A percentile compares a stretch with the other conserved stretches of the same genome.
Conservation (phyloP, 192 early-diverging fungal genomes). For the Diversispora epigaea region DNA sequence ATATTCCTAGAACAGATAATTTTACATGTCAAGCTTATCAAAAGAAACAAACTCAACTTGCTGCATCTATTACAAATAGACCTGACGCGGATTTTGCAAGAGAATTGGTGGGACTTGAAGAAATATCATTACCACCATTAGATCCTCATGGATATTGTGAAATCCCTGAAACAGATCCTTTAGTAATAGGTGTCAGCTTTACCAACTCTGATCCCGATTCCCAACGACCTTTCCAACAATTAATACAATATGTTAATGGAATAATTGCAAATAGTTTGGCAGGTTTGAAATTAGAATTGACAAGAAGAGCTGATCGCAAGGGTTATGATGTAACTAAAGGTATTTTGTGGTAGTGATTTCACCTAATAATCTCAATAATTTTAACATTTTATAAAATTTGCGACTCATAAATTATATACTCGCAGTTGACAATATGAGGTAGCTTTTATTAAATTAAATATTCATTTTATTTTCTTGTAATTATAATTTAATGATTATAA, state of each 20-base stretch:
- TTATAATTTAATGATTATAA: too few relatives aligned
- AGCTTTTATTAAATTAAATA: not conserved
- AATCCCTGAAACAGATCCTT: conserved; percentile 35
- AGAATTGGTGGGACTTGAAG: conserved; percentile 44
- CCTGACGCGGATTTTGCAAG: conserved; percentile 54
- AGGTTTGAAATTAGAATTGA: conserved; percentile 43
- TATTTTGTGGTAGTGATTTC: conserved; percentile 27
- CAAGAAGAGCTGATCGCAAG: conserved; percentile 15
- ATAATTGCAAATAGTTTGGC: conserved; percentile 36
- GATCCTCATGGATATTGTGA: conserved; percentile 50
- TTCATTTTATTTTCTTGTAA: too few relatives aligned
- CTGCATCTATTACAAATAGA: conserved; percentile 44
- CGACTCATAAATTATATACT: too few relatives aligned
- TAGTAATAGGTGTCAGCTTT: conserved; percentile 41
- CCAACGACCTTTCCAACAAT: conserved; percentile 11
- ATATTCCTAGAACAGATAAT: not conserved
- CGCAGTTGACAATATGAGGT: conserved; percentile 25
- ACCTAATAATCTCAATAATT: not conserved
- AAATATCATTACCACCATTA: conserved; percentile 21
- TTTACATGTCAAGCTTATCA: conserved; percentile 34
- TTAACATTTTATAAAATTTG: not conserved
- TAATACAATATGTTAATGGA: conserved; percentile 39
- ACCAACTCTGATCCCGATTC: conserved; percentile 13
- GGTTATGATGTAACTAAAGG: conserved; percentile 44
- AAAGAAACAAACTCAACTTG: conserved; percentile 28